A percentile compares a stretch with the other conserved stretches of the same genome.
phyloP scores from a whole-genome alignment of 192 early-diverging fungal species.

The Coemansia reversa region DNA sequence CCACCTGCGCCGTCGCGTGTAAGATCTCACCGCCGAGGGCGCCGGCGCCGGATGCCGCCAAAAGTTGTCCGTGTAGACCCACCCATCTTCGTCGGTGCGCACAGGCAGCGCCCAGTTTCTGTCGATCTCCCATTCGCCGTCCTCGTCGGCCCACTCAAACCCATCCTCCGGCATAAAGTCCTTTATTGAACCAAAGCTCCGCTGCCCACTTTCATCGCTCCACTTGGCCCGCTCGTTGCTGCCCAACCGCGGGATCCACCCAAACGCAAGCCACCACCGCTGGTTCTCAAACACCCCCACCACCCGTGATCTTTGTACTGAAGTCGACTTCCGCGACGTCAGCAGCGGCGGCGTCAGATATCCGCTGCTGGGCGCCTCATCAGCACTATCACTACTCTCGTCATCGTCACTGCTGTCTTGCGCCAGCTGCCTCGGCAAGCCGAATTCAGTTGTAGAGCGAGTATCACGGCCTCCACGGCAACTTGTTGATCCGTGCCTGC shows the following conservation, averaged over 20 bases:
- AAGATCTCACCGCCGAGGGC: constrained; percentile 48
- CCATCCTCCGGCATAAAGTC: constrained; percentile 58
- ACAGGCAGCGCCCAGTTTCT: constrained; percentile 49
- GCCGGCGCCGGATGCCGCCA: constrained; percentile 58
- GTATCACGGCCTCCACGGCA: background rate
- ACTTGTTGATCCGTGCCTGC: background rate
- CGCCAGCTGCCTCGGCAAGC: constrained; percentile 9
- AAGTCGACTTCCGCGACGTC: constrained; percentile 29
- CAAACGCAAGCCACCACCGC: constrained; percentile 76
- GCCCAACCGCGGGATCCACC: constrained; percentile 68
- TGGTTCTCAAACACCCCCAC: constrained; percentile 70
- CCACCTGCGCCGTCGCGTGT: constrained; percentile 70
- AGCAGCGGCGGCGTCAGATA: constrained; percentile 46
- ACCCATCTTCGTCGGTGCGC: constrained; percentile 58
- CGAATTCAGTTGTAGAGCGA: constrained; percentile 4
- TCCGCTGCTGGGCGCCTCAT: constrained; percentile 18
- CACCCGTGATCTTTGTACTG: constrained; percentile 31
- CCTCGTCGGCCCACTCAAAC: constrained; percentile 58
- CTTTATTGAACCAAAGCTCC: constrained; percentile 54
- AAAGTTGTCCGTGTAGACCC: constrained; percentile 69
- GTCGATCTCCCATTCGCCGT: constrained; percentile 61
- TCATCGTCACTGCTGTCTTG: constrained; percentile 19
- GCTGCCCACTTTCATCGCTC: constrained; percentile 64
- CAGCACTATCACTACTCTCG: background rate
- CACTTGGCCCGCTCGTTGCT: constrained; percentile 63